phyloP scores from a whole-genome alignment of 2,329 filamentous ascomycete genomes.

The Fusarium floridanum region DNA sequence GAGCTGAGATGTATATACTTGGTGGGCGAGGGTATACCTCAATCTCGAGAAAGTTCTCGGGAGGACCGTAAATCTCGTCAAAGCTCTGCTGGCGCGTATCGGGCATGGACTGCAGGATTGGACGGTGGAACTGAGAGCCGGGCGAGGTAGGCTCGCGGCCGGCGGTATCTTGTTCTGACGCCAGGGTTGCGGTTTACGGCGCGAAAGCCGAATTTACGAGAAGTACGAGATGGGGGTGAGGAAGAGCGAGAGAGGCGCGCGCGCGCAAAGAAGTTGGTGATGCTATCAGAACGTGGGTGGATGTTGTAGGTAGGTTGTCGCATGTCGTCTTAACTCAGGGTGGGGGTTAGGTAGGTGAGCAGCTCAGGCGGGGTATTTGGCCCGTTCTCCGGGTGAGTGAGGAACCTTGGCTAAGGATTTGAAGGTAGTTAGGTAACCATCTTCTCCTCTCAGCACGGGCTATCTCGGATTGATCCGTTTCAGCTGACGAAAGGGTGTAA shows the following conservation, averaged over 20 bases:
- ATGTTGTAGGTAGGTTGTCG: constrained; percentile 19
- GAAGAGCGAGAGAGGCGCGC: not conserved
- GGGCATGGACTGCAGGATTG: constrained; percentile 75
- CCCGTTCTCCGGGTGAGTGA: not conserved
- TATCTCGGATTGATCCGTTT: constrained; percentile 1
- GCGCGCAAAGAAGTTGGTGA: not conserved
- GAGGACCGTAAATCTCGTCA: constrained; percentile 98
- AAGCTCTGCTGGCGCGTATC: constrained; percentile 91
- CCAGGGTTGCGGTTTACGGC: constrained; percentile 57
- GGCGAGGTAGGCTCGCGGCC: constrained; percentile 48
- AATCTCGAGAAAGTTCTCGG: constrained; percentile 99
- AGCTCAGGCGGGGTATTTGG: constrained; percentile 8
- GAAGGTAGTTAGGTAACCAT: not conserved
- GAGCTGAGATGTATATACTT: not conserved
- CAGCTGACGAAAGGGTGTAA: not conserved
- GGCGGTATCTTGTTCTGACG: constrained; percentile 54
- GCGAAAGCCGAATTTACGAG: not conserved
- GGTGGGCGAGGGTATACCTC: constrained; percentile 65
- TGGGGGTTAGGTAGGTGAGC: constrained; percentile 6
- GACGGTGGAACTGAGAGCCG: constrained; percentile 58
- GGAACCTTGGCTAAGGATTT: not conserved
- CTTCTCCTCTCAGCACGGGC: not conserved
- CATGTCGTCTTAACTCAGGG: constrained; percentile 23
- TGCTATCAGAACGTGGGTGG: constrained; percentile 14
- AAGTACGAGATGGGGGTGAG: not conserved